Evolutionary conservation across 257 asterid species (phyloP).

Genomic region (Mitragyna speciosa): DNA sequence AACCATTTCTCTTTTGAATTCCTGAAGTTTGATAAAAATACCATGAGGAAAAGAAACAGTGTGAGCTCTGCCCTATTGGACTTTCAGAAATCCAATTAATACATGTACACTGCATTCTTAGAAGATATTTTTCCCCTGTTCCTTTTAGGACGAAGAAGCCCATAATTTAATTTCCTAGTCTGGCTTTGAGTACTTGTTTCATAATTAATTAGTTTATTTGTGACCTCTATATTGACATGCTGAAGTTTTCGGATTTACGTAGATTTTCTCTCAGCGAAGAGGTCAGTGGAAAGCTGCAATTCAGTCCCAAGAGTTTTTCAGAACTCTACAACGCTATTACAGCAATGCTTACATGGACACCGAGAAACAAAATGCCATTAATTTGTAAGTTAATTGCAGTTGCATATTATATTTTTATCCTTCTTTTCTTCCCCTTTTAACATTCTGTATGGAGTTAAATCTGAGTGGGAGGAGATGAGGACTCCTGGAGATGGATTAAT

Average conservation of each 20-base stretch:
- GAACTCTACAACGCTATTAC: conserved; percentile 94
- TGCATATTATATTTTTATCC: not conserved
- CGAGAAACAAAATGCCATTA: conserved; percentile 92
- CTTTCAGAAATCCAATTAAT: not conserved
- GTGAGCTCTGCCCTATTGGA: not conserved
- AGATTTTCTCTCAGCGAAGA: conserved; percentile 93
- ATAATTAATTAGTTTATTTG: not conserved
- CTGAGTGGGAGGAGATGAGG: conserved; percentile 3
- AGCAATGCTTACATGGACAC: conserved; percentile 93
- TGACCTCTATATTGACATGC: conserved; percentile 14
- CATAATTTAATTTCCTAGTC: not conserved
- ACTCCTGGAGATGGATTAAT: not conserved
- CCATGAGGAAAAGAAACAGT: not conserved
- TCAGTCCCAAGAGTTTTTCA: conserved; percentile 93
- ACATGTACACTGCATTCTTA: not conserved
- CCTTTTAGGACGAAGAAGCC: not conserved
- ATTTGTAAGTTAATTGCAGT: conserved; percentile 62
- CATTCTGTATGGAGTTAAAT: not conserved
- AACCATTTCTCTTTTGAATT: not conserved
- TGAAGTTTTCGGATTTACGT: conserved; percentile 13
- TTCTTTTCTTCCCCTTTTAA: not conserved
- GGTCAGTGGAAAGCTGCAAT: conserved; percentile 99
- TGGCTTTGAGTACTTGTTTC: not conserved
- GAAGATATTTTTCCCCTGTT: not conserved
- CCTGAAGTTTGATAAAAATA: not conserved